A percentile compares a stretch with the other conserved stretches of the same genome.
Conservation (phyloP, 768 basidiomycete species). For the Mycena polygramma region DNA sequence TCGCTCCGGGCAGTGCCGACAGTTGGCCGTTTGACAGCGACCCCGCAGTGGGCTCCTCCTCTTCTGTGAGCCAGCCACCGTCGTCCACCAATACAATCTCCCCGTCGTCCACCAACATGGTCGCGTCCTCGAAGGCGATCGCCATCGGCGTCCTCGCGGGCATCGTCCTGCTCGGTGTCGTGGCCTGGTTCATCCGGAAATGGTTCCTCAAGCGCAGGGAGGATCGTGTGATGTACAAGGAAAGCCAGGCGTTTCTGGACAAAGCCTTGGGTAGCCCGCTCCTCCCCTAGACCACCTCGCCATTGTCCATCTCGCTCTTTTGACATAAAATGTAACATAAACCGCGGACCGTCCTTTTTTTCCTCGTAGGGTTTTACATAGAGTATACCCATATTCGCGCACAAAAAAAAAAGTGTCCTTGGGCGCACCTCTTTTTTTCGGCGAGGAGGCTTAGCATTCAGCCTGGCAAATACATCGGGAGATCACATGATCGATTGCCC, state of each 20-base stretch:
- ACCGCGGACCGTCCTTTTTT: too few species aligned
- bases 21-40: constrained; percentile 75
- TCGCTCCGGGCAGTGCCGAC: constrained; percentile 75
- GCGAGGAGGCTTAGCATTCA: too few species aligned
- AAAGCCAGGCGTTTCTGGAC: constrained; percentile 34
- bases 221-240: constrained; percentile 39
- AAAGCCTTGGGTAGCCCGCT: constrained; percentile 35
- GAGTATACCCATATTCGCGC: too few species aligned
- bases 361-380: too few species aligned
- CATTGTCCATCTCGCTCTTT: too few species aligned
- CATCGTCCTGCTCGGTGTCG: constrained; percentile 54
- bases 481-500: constrained; percentile 14
- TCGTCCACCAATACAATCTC: constrained; percentile 17
- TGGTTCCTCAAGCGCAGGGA: constrained; percentile 56
- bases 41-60: constrained; percentile 41
- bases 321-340: too few species aligned
- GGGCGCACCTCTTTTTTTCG: too few species aligned
- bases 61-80: constrained; percentile 28
- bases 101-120: constrained; percentile 38
- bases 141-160: constrained; percentile 65
- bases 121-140: constrained; percentile 57
- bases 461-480: too few species aligned
- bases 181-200: constrained; percentile 63
- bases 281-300: too few species aligned
- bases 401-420: too few species aligned